Evolutionary conservation across 768 basidiomycete species (phyloP).

Genomic region (Lactifluus volemus): DNA sequence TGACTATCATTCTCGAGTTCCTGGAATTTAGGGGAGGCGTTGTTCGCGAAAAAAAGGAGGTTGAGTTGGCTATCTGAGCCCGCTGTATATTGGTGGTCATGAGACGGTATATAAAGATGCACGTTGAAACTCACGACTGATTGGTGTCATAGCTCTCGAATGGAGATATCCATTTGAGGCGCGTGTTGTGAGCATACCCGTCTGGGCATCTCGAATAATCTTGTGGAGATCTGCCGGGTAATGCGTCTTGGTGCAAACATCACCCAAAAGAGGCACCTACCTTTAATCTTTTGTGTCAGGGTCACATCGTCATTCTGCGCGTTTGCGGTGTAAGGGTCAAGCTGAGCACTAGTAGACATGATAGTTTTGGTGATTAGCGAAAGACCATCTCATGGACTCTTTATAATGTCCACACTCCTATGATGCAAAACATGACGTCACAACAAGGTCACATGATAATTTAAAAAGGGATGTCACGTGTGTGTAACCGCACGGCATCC

Average conservation of each 20-base stretch:
- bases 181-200: constrained; percentile 74
- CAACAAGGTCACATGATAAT: too few species aligned
- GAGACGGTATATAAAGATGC: too few species aligned
- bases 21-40: constrained; percentile 61
- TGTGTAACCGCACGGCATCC: too few species aligned
- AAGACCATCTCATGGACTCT: background rate
- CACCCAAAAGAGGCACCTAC: constrained; percentile 26
- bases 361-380: background rate
- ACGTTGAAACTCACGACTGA: constrained; percentile 40
- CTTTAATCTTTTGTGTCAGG: constrained; percentile 58
- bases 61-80: constrained; percentile 39
- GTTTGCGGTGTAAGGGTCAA: constrained; percentile 68
- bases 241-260: background rate
- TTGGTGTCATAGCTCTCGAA: constrained; percentile 72
- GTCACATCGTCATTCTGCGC: constrained; percentile 51
- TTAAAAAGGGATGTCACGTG: too few species aligned
- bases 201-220: constrained; percentile 53
- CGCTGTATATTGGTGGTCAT: constrained; percentile 27
- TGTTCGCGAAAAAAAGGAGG: constrained; percentile 68
- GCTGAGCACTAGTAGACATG: constrained; percentile 26
- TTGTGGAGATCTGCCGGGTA: constrained; percentile 44
- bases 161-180: constrained; percentile 60
- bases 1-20: constrained; percentile 68
- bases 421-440: background rate
- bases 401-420: background rate